Base-by-base conservation (phyloP, 2,329 filamentous ascomycete genomes). In the Ceratocystiopsis minuta region DNA sequence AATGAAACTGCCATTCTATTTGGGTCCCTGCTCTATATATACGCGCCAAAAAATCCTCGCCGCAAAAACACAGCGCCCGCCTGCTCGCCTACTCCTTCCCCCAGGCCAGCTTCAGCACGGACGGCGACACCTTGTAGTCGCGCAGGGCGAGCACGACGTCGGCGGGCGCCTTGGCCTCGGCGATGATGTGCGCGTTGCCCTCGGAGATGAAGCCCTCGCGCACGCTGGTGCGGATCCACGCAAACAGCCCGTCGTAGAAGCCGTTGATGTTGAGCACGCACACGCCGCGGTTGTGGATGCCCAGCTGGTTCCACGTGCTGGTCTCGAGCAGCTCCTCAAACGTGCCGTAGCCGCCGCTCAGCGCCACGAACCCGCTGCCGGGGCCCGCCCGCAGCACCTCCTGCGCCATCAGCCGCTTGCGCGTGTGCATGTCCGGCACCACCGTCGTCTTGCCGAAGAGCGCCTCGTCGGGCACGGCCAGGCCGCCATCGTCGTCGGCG, bases 291-390 rank as follows among this genome's bases (percentile, higher is more conserved):
- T 68, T 69, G 61, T 96, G 90, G 50, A 98, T 96, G 1, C 90
- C 88, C 39, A 98, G 63, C 64, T 96, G 90, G 60, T 95, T 96
- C 87, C 90, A 98, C 12, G 84, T 92, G 20, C 77, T 78, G 3
- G 84, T 75, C 64, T 92, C 84, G 60, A 94, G 86, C 56, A 98
- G 70, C 68, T 98, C 90, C 64, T 98, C 90, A 57, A 96, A 71
- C 2, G 90, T 98, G 16, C 90, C 90, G 59, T 88, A 98, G 1
- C 90, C 90, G 36, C 88, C 88, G 43, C 73, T 75, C 45, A 98
- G 64, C 24, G 86, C 86, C 35, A 98, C 75, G 62, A 98, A 98
- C 13, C 88, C 88, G 44, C 76, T 80, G 1, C 88, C 88, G 0
- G 78, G 75, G 0, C 81, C 87, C 20, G 85, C 85, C 16, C 74